These are phyloP conservation scores for Dimocarpus longan DNA, from an alignment of 345 rosid species.

Conservation along the genomic window DNA sequence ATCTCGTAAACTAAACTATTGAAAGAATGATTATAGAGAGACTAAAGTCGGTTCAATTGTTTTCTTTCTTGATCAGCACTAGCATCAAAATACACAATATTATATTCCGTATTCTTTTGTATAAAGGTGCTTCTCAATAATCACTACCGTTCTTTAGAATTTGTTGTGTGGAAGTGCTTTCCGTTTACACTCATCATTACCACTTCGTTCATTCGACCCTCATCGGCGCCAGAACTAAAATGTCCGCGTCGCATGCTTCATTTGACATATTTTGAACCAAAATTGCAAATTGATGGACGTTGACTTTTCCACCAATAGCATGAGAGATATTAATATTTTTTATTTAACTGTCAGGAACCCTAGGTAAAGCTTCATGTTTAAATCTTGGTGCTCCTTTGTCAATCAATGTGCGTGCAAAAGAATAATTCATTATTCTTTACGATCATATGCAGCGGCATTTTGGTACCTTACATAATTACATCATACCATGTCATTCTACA, in stretches of 20 bases:
- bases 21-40: neutral
- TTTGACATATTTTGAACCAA: neutral
- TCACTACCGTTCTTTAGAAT: neutral
- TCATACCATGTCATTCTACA: no score
- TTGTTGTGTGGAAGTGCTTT: neutral
- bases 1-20: neutral
- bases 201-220: neutral
- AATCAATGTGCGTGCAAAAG: neutral
- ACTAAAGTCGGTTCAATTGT: neutral
- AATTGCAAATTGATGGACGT: neutral
- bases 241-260: neutral
- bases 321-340: neutral
- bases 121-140: neutral
- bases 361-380: slow-evolving; percentile 4
- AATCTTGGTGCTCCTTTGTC: neutral
- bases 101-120: neutral
- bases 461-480: no score
- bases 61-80: slow-evolving; percentile 7
- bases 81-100: neutral
- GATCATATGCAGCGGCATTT: no score
- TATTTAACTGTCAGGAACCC: neutral
- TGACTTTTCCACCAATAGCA: slow-evolving; percentile 8
- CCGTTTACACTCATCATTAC: neutral
- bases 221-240: neutral
- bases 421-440: neutral